These are phyloP conservation scores for Ophiostoma montium DNA, from an alignment of 2,329 filamentous ascomycete species.

Conservation along the genomic window DNA sequence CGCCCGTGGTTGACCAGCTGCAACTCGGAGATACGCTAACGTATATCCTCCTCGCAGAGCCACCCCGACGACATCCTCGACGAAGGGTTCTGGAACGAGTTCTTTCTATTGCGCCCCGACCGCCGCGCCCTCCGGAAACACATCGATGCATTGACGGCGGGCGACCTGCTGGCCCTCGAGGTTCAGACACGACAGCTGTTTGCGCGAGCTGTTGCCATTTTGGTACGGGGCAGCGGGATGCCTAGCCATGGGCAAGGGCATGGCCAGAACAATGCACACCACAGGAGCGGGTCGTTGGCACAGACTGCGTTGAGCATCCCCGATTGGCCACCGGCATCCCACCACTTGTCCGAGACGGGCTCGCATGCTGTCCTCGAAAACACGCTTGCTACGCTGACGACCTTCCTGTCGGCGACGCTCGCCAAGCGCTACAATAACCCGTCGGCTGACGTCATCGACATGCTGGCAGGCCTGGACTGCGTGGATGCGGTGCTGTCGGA, in stretches of 20 bases:
- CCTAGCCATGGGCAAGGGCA: conserved; percentile 14
- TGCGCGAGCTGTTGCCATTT: conserved; percentile 45
- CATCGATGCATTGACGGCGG: conserved; percentile 55
- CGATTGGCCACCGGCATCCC: neutral
- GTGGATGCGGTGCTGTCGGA: conserved; percentile 80
- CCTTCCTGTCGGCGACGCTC: conserved; percentile 70
- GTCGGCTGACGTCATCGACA: conserved; percentile 83
- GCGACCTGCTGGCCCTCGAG: conserved; percentile 64
- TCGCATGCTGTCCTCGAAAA: neutral
- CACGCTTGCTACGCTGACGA: conserved; percentile 59
- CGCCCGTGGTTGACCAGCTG: neutral
- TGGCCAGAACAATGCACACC: neutral
- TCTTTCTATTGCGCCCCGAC: conserved; percentile 83
- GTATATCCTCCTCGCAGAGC: neutral
- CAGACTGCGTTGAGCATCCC: too few species aligned
- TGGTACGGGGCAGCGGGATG: conserved; percentile 21
- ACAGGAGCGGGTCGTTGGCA: neutral
- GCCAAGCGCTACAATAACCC: conserved; percentile 89
- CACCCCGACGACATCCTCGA: conserved; percentile 35
- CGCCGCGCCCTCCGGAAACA: conserved; percentile 50
- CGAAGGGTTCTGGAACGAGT: conserved; percentile 91
- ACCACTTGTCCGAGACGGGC: too few species aligned
- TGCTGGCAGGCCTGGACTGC: conserved; percentile 78
- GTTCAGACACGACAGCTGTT: conserved; percentile 71
- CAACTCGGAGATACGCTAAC: neutral